Evolutionary conservation across 805 yeast genomes (phyloP).

Genomic region (Candida ascalaphidarum): DNA sequence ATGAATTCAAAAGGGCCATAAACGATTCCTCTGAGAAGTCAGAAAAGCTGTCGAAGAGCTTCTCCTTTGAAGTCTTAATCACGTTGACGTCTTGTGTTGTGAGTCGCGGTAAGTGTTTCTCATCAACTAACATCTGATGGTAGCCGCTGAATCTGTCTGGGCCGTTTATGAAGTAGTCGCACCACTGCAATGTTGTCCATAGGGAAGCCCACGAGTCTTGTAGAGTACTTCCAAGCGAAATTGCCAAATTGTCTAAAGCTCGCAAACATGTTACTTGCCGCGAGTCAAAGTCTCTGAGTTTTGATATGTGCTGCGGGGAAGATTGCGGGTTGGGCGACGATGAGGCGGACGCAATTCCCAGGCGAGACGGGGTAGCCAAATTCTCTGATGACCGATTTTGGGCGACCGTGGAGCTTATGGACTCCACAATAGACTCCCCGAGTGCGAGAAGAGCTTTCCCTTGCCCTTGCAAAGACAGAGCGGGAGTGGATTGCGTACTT

Average conservation of each 20-base stretch:
- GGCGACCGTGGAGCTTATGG: slow-evolving; percentile 39
- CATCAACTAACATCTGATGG: slow-evolving; percentile 10
- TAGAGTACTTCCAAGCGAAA: slow-evolving; percentile 73
- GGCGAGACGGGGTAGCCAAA: too few species aligned
- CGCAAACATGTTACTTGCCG: slow-evolving; percentile 71
- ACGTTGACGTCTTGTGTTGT: slow-evolving; percentile 38
- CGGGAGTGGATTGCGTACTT: neutral
- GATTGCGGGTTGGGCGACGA: neutral
- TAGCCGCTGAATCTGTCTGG: slow-evolving; percentile 24
- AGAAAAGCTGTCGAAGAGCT: slow-evolving; percentile 54
- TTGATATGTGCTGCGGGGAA: neutral
- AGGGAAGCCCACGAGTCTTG: slow-evolving; percentile 56
- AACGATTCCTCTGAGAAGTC: slow-evolving; percentile 48
- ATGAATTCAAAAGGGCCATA: slow-evolving; percentile 35
- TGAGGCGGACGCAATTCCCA: neutral
- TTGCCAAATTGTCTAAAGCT: slow-evolving; percentile 68
- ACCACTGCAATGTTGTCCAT: slow-evolving; percentile 68
- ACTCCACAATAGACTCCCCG: slow-evolving; percentile 45
- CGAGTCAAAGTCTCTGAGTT: slow-evolving; percentile 42
- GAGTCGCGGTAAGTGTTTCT: too few species aligned
- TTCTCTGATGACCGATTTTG: too few species aligned
- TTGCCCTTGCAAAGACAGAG: slow-evolving; percentile 9
- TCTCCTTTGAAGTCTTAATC: slow-evolving; percentile 49
- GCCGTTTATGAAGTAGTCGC: slow-evolving; percentile 63
- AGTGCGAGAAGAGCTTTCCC: slow-evolving; percentile 33